Evolutionary conservation across 192 early-diverging fungal species (phyloP).

Genomic region (Rhizophagus clarus): DNA sequence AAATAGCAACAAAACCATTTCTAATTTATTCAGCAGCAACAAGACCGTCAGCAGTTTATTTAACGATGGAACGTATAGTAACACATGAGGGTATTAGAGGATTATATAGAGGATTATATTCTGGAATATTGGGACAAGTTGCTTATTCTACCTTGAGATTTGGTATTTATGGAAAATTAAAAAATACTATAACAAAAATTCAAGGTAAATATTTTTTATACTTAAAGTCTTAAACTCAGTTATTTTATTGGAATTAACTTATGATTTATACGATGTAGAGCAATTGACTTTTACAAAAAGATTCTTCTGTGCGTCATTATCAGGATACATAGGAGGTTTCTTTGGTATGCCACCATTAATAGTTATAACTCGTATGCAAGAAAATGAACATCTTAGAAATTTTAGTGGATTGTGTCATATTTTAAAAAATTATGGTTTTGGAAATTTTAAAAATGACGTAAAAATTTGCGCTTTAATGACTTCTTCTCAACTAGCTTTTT

Average conservation of each 20-base stretch:
- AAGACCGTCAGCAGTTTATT: no score
- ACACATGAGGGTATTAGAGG: slow-evolving; percentile 67
- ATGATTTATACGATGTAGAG: slow-evolving; percentile 35
- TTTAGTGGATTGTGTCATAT: slow-evolving; percentile 79
- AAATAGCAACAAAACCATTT: slow-evolving; percentile 54
- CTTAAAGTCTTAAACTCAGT: no score
- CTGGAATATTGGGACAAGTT: slow-evolving; percentile 72
- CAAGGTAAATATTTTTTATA: slow-evolving; percentile 41
- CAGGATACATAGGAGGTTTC: slow-evolving; percentile 61
- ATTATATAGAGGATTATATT: slow-evolving; percentile 71
- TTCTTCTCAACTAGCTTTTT: slow-evolving; percentile 68
- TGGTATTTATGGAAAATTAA: slow-evolving; percentile 69
- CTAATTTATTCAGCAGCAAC: slow-evolving; percentile 49
- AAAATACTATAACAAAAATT: slow-evolving; percentile 51
- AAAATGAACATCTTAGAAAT: slow-evolving; percentile 72
- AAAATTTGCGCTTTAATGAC: slow-evolving; percentile 87
- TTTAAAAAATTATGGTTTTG: slow-evolving; percentile 71
- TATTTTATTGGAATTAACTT: no score
- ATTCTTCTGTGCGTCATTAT: slow-evolving; percentile 46
- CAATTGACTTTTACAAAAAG: slow-evolving; percentile 43
- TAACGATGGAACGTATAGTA: slow-evolving; percentile 69
- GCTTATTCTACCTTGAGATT: slow-evolving; percentile 84
- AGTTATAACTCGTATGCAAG: slow-evolving; percentile 78
- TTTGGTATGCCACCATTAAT: slow-evolving; percentile 79
- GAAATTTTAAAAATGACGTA: slow-evolving; percentile 83